These are phyloP conservation scores for Fusarium siculi DNA, from an alignment of 2,329 filamentous ascomycete genomes.

Conservation along the genomic window DNA sequence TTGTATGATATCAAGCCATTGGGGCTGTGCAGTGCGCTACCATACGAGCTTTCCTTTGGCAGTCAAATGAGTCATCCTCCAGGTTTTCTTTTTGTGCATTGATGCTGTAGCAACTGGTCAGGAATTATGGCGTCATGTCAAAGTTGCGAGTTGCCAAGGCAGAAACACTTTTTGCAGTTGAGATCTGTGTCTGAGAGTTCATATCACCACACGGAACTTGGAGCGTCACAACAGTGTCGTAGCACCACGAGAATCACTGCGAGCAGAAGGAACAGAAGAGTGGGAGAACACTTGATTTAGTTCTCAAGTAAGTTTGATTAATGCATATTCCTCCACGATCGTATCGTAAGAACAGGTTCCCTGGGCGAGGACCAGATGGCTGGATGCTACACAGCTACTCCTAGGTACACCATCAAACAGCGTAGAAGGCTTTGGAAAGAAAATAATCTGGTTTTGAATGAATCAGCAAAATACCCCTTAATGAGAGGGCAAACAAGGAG, in stretches of 20 bases:
- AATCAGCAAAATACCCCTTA: background rate
- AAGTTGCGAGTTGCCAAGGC: background rate
- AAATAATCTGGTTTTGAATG: background rate
- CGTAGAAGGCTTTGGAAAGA: background rate
- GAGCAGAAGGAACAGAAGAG: background rate
- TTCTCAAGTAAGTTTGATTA: background rate
- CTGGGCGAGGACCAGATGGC: background rate
- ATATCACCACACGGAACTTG: background rate
- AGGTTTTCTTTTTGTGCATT: accelerated
- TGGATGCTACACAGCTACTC: background rate
- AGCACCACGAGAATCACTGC: background rate
- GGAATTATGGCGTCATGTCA: background rate
- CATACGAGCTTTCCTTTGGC: background rate
- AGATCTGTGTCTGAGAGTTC: background rate
- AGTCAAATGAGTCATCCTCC: background rate
- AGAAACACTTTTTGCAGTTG: background rate
- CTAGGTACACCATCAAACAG: background rate
- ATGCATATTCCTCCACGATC: background rate
- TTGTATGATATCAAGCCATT: background rate
- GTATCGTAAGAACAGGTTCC: background rate
- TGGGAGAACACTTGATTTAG: background rate
- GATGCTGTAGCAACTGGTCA: background rate
- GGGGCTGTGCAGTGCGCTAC: background rate
- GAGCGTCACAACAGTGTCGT: background rate
- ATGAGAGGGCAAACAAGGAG: too few relatives aligned